phyloP scores from a whole-genome alignment of 495 filamentous ascomycete genomes.

The Podospora fimiseda region DNA sequence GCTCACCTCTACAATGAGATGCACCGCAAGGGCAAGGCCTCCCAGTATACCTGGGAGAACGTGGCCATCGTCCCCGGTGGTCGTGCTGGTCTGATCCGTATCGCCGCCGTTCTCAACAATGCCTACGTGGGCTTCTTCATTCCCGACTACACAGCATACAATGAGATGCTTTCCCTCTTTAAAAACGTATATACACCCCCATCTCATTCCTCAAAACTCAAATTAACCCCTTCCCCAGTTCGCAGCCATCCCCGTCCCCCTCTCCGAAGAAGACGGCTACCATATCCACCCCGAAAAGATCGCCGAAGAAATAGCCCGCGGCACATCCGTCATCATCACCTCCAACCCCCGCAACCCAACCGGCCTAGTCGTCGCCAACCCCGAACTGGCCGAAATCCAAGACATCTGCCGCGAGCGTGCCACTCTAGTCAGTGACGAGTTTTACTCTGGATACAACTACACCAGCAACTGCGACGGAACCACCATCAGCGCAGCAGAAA shows the following conservation, averaged over 20 bases:
- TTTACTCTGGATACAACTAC: slow-evolving; percentile 95
- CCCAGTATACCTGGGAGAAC: slow-evolving; percentile 96
- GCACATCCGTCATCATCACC: slow-evolving; percentile 81
- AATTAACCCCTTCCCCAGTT: slow-evolving; percentile 50
- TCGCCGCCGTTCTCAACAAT: slow-evolving; percentile 89
- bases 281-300: slow-evolving; percentile 91
- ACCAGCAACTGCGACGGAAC: slow-evolving; percentile 82
- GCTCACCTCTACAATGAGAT: slow-evolving; percentile 89
- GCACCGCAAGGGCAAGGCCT: slow-evolving; percentile 80
- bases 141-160: slow-evolving; percentile 75
- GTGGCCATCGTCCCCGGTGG: slow-evolving; percentile 97
- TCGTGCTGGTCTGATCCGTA: slow-evolving; percentile 84
- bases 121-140: slow-evolving; percentile 88
- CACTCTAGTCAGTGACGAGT: slow-evolving; percentile 91
- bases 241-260: slow-evolving; percentile 79
- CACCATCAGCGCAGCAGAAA: slow-evolving; percentile 82
- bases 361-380: slow-evolving; percentile 74
- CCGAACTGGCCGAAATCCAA: slow-evolving; percentile 79
- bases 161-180: slow-evolving; percentile 92
- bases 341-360: slow-evolving; percentile 97
- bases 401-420: slow-evolving; percentile 85
- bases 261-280: slow-evolving; percentile 77
- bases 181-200: slow-evolving; percentile 55
- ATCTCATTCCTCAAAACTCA: background rate
- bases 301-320: slow-evolving; percentile 80